Percentiles rank a stretch among this genome's conserved stretches.
Evolutionary conservation across 2,329 filamentous ascomycete species (phyloP).

Genomic region (Metarhizium album): DNA sequence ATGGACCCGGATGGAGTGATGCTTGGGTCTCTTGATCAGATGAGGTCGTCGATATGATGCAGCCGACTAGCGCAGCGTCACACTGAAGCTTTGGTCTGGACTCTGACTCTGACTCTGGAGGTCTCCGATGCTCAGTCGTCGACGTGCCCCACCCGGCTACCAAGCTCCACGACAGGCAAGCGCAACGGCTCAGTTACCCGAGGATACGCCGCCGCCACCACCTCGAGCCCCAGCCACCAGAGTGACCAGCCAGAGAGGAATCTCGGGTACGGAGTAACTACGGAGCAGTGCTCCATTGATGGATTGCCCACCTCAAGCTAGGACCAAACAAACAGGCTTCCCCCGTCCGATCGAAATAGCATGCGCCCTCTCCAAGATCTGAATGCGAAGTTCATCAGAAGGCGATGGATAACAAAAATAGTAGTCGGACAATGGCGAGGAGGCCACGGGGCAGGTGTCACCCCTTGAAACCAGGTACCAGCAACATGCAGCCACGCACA

Average conservation of each 20-base stretch:
- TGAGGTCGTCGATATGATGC: constrained; percentile 8
- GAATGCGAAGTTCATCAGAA: not conserved
- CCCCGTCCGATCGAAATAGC: too few species aligned
- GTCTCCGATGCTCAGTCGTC: not conserved
- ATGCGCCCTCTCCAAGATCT: not conserved
- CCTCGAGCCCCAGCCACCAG: not conserved
- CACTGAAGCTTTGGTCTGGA: not conserved
- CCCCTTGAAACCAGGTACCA: not conserved
- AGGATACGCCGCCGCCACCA: not conserved
- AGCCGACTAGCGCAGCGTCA: constrained; percentile 9
- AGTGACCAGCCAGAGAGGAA: too few species aligned
- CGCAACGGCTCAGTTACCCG: not conserved
- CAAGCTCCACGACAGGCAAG: not conserved
- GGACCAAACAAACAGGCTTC: too few species aligned
- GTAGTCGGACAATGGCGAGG: not conserved
- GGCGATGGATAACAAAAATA: too few species aligned
- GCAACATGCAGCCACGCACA: not conserved
- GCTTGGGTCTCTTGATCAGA: constrained; percentile 3
- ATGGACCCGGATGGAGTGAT: constrained; percentile 2
- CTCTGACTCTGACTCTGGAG: not conserved
- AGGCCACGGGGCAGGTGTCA: not conserved
- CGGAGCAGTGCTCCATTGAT: too few species aligned
- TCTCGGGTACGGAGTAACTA: too few species aligned
- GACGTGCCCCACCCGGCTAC: not conserved
- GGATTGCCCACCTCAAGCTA: too few species aligned